Conservation (phyloP, 495 filamentous ascomycete species). For the Barbatosphaeria neglecta region DNA sequence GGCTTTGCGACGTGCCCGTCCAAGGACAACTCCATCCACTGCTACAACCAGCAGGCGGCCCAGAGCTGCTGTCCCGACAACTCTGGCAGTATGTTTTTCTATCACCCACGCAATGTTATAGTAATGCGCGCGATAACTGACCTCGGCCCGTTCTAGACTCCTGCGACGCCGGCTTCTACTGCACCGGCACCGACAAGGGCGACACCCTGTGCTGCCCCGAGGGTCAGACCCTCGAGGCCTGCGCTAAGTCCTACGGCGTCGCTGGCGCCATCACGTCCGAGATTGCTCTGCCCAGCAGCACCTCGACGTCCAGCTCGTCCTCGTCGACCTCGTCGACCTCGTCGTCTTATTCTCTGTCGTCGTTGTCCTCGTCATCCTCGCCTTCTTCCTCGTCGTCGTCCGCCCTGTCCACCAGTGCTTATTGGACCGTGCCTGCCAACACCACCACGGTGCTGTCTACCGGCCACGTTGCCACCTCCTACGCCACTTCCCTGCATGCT, state of each 20-base stretch:
- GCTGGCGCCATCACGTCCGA: constrained; percentile 26
- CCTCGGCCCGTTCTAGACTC: constrained; percentile 23
- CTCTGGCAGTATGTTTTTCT: constrained; percentile 27
- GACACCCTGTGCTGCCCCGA: constrained; percentile 38
- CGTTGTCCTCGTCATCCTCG: constrained; percentile 7
- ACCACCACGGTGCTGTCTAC: not conserved
- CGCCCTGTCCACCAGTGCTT: not conserved
- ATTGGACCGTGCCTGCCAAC: not conserved
- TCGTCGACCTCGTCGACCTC: constrained; percentile 6
- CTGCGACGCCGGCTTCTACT: constrained; percentile 37
- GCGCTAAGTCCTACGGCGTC: constrained; percentile 27
- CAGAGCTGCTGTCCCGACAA: constrained; percentile 33
- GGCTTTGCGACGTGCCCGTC: constrained; percentile 30
- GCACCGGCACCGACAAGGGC: constrained; percentile 22
- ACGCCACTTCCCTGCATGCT: not conserved
- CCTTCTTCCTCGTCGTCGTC: constrained; percentile 6
- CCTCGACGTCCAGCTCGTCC: constrained; percentile 7
- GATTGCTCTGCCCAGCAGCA: constrained; percentile 12
- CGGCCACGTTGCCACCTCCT: not conserved
- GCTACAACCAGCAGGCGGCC: constrained; percentile 27
- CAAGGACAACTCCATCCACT: constrained; percentile 26
- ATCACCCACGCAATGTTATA: not conserved
- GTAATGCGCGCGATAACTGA: not conserved
- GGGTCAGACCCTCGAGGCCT: constrained; percentile 25
- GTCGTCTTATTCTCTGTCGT: constrained; percentile 8